Conservation (phyloP, 2,329 filamentous ascomycete species). For the Hypoxylon sp. region DNA sequence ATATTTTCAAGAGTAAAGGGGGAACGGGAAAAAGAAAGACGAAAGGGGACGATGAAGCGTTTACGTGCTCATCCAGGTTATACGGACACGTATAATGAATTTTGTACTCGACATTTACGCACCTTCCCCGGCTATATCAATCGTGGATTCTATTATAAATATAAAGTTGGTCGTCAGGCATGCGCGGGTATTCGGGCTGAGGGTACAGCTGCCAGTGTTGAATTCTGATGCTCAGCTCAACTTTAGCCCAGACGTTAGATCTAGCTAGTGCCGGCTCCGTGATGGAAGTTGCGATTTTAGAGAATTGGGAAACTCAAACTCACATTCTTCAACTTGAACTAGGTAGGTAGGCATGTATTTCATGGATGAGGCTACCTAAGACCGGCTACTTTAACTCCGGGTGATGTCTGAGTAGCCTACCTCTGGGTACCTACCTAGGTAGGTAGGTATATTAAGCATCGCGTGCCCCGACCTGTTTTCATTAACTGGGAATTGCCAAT, state of each 20-base stretch:
- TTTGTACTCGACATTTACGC: not conserved
- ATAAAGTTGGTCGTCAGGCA: no score
- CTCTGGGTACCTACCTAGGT: no score
- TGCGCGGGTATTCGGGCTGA: not conserved
- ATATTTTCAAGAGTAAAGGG: no score
- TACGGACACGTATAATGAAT: not conserved
- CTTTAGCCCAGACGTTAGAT: not conserved
- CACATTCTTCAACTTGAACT: no score
- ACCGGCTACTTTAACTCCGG: no score
- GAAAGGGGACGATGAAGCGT: not conserved
- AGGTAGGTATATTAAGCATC: not conserved
- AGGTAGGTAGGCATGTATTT: no score
- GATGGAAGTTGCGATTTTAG: not conserved
- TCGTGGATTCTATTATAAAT: no score
- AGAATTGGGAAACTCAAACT: not conserved
- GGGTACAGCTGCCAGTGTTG: no score
- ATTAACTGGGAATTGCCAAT: not conserved
- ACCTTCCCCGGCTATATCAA: not conserved
- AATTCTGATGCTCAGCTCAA: no score
- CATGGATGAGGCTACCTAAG: no score
- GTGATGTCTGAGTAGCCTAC: no score
- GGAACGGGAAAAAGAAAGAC: not conserved
- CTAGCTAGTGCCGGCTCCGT: not conserved
- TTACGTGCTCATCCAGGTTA: not conserved
- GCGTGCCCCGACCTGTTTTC: not conserved